Base-by-base conservation (phyloP, 495 filamentous ascomycete species). In the Talaromyces proteolyticus region DNA sequence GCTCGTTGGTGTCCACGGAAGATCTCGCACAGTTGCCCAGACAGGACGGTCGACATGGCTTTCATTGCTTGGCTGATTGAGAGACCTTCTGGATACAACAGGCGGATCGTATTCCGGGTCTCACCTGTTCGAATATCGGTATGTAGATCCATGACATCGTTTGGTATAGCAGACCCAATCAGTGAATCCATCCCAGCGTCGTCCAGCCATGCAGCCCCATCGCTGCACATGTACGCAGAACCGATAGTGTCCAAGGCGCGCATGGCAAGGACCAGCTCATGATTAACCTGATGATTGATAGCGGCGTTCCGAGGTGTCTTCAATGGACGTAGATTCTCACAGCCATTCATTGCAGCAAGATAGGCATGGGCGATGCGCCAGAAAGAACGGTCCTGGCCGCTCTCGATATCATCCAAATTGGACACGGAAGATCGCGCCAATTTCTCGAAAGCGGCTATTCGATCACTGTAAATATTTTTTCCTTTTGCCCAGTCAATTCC, bases 151-250 rank as follows among this genome's bases (percentile, higher is more conserved):
- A 47, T 37, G 3, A 47, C 18, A 18, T 47, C 44, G 17, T 47
- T 47, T 20, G 44, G 44, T 12, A 47, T 2, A 10, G 44, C 44
- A 3, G 44, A 47, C 11, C 16, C 44, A 3, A 47, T 21, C 8
- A 36, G 44, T 14, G 44, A 6, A 11, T 21, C 44, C 19, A 47
- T 47, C 2, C 44, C 44, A 22, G 26, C 44, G 14, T 47, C 44
- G 6, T 47, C 44, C 16, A 47, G 4, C 26, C 44, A 47, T 18
- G 44, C 44, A 37, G 44, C 44, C 12, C 44, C 44, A 21, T 47
- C 44, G 19, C 44, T 18, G 11, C 44, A 18, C 44, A 47, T 47
- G 29, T 47, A 47, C 12, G 44, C 44, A 5, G 44, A 47, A 4
- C 44, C 44, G 10, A 47, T 47, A 6, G 25, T 47, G 6, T 47